phyloP scores from a whole-genome alignment of 23 red algal species.

The Gracilaria domingensis region DNA sequence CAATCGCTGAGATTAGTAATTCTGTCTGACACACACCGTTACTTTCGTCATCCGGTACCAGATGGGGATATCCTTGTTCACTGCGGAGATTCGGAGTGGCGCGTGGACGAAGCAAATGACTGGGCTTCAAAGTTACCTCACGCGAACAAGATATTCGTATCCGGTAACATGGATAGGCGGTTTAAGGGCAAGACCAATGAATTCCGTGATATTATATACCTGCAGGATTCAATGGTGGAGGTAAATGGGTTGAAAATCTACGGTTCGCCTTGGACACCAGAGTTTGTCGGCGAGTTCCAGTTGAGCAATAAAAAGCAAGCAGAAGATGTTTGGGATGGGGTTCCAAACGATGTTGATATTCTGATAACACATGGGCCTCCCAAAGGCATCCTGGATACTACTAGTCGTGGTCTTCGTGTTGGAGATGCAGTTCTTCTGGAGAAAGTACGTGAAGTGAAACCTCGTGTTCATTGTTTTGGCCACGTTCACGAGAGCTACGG shows the following conservation, averaged over 20 bases:
- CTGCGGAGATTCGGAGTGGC: conserved; percentile 61
- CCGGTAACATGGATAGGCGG: conserved; percentile 57
- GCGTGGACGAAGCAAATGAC: conserved; percentile 29
- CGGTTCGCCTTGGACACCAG: conserved; percentile 68
- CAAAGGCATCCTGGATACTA: conserved; percentile 56
- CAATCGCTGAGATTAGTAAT: conserved; percentile 54
- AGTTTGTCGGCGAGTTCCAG: conserved; percentile 71
- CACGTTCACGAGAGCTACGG: conserved; percentile 75
- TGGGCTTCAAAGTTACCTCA: conserved; percentile 52
- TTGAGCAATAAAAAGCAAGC: conserved; percentile 23
- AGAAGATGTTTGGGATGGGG: conserved; percentile 29
- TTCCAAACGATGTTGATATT: conserved; percentile 66
- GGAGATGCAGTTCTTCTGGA: conserved; percentile 53
- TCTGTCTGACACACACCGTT: conserved; percentile 63
- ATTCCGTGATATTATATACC: conserved; percentile 38
- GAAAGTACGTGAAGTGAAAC: conserved; percentile 35
- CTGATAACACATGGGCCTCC: conserved; percentile 69
- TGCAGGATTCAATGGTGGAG: conserved; percentile 35
- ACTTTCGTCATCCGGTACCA: conserved; percentile 36
- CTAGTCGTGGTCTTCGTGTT: conserved; percentile 58
- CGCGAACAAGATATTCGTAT: conserved; percentile 35
- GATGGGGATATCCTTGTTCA: conserved; percentile 56
- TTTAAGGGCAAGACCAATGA: conserved; percentile 5
- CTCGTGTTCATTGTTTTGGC: conserved; percentile 68
- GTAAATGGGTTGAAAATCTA: conserved; percentile 62